These are phyloP conservation scores for Neopestalotiopsis clavispora DNA, from an alignment of 2,329 filamentous ascomycete species.

Conservation along the genomic window DNA sequence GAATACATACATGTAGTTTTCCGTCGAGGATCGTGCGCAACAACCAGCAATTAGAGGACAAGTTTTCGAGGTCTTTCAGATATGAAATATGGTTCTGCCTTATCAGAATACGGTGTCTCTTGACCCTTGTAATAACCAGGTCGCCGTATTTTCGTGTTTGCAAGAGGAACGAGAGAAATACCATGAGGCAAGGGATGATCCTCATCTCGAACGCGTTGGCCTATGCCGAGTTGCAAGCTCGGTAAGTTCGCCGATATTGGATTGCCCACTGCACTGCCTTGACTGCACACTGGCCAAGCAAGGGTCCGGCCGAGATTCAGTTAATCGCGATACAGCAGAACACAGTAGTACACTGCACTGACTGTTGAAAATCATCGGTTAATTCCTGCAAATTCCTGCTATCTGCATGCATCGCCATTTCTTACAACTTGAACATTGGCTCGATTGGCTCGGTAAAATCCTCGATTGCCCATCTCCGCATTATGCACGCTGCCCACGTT, in stretches of 20 bases:
- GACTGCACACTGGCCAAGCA: background rate
- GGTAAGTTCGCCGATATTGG: constrained; percentile 1
- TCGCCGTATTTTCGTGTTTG: background rate
- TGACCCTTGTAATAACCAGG: background rate
- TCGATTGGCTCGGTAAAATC: background rate
- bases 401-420: background rate
- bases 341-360: background rate
- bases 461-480: background rate
- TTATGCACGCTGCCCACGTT: background rate
- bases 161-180: background rate
- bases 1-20: too few relatives aligned
- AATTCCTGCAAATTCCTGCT: background rate
- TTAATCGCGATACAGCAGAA: background rate
- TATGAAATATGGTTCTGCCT: background rate
- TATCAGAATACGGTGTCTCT: background rate
- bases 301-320: background rate
- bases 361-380: background rate
- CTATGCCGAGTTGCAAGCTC: background rate
- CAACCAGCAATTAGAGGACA: background rate
- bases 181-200: background rate
- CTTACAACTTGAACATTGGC: too few relatives aligned
- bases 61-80: background rate
- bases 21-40: background rate
- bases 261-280: background rate
- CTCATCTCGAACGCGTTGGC: constrained; percentile 1